These are phyloP conservation scores for Solanum raphanifolium DNA, from an alignment of 257 asterid species.

Conservation along the genomic window DNA sequence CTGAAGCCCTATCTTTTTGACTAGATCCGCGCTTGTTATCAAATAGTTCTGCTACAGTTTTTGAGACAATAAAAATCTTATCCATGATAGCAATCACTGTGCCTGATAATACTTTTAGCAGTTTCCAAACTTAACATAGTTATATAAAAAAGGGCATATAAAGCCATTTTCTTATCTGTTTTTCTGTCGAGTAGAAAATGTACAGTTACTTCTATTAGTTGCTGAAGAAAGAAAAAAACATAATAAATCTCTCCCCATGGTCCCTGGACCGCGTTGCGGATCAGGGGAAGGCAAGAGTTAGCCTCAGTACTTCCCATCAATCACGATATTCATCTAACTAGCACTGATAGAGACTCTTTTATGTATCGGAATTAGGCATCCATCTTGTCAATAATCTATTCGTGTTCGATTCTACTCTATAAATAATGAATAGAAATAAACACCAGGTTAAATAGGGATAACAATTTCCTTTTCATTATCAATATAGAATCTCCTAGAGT, in stretches of 20 bases:
- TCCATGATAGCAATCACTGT: background rate
- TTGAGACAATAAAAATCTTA: background rate
- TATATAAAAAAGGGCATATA: background rate
- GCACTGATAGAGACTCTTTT: background rate
- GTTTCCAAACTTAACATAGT: background rate
- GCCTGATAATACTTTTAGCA: background rate
- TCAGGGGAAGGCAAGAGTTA: background rate
- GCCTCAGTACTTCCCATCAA: background rate
- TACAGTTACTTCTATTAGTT: background rate
- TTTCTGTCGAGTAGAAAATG: background rate
- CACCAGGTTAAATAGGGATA: background rate
- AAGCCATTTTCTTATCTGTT: background rate
- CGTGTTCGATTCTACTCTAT: background rate
- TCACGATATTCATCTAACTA: background rate
- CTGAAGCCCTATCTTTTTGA: background rate
- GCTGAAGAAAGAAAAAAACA: background rate
- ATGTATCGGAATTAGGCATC: background rate
- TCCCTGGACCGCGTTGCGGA: background rate
- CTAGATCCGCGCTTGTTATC: background rate
- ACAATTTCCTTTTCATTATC: background rate
- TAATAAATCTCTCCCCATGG: background rate
- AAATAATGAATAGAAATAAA: background rate
- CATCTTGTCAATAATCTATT: background rate
- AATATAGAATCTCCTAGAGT: background rate
- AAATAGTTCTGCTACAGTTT: background rate